Conservation (phyloP, 352 stramenopile species). For the Pythium volutum region DNA sequence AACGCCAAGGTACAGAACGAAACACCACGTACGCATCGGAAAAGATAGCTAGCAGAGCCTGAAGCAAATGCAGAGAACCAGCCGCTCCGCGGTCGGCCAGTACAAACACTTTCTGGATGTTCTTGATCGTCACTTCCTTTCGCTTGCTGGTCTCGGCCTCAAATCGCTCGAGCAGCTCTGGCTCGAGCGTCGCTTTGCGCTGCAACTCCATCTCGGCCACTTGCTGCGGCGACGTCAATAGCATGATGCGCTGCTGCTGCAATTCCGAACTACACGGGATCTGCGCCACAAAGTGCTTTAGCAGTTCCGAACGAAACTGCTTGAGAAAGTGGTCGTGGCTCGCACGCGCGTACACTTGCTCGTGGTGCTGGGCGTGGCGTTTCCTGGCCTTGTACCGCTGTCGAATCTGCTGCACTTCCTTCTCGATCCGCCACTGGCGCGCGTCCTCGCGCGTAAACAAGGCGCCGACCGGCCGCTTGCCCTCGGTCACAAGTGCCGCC, state of each 20-base stretch:
- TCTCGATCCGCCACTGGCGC: slow-evolving; percentile 39
- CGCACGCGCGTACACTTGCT: slow-evolving; percentile 37
- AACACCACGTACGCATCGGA: slow-evolving; percentile 44
- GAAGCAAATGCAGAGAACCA: slow-evolving; percentile 50
- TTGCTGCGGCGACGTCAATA: slow-evolving; percentile 50
- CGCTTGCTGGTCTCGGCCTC: slow-evolving; percentile 23
- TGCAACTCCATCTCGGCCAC: slow-evolving; percentile 36
- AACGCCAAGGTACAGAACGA: neutral
- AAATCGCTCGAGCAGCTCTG: slow-evolving; percentile 51
- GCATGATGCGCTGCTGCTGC: slow-evolving; percentile 51
- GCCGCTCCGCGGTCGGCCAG: slow-evolving; percentile 33
- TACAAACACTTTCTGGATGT: slow-evolving; percentile 51
- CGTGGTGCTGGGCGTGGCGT: slow-evolving; percentile 35
- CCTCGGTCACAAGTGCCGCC: neutral
- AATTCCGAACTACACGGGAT: slow-evolving; percentile 53
- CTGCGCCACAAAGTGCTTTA: slow-evolving; percentile 41
- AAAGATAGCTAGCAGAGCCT: slow-evolving; percentile 54
- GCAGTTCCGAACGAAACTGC: slow-evolving; percentile 40
- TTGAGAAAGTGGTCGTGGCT: slow-evolving; percentile 48
- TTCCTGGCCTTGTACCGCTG: slow-evolving; percentile 38
- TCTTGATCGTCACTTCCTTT: slow-evolving; percentile 28
- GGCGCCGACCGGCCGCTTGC: slow-evolving; percentile 32
- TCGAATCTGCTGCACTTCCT: slow-evolving; percentile 38
- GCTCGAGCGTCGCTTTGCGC: slow-evolving; percentile 39
- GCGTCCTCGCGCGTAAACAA: slow-evolving; percentile 57